These are phyloP conservation scores for Komagataella mondaviorum DNA, from an alignment of 805 yeast species.

Conservation along the genomic window DNA sequence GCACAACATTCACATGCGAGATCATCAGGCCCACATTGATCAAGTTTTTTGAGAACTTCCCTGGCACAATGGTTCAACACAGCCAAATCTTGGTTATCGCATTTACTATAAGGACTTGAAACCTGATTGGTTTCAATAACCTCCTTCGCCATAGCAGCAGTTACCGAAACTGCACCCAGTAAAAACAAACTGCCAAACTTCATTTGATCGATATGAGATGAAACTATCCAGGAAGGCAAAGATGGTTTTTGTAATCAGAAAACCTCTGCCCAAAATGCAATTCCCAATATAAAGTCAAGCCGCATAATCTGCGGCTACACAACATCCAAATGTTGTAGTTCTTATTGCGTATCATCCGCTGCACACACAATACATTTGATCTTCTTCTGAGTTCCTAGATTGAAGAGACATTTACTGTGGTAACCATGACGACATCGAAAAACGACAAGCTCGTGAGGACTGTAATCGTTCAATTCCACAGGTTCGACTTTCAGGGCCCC, in stretches of 20 bases:
- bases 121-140: background rate
- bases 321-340: background rate
- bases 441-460: constrained; percentile 24
- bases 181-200: background rate
- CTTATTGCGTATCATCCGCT: background rate
- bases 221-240: background rate
- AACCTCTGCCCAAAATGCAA: background rate
- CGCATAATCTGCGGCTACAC: background rate
- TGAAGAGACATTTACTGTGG: constrained; percentile 41
- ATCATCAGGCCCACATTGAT: constrained; percentile 38
- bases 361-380: background rate
- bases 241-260: background rate
- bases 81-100: constrained; percentile 22
- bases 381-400: constrained; percentile 13
- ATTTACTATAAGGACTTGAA: background rate
- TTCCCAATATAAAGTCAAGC: background rate
- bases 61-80: constrained; percentile 30
- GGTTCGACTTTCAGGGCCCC: background rate
- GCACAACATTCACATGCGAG: constrained; percentile 46
- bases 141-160: background rate
- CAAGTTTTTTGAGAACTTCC: constrained; percentile 29
- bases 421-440: constrained; percentile 60
- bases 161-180: background rate
- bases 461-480: background rate
- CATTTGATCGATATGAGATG: background rate